Conservation (phyloP, 805 yeast genomes). For the Ogataea methanolica region DNA sequence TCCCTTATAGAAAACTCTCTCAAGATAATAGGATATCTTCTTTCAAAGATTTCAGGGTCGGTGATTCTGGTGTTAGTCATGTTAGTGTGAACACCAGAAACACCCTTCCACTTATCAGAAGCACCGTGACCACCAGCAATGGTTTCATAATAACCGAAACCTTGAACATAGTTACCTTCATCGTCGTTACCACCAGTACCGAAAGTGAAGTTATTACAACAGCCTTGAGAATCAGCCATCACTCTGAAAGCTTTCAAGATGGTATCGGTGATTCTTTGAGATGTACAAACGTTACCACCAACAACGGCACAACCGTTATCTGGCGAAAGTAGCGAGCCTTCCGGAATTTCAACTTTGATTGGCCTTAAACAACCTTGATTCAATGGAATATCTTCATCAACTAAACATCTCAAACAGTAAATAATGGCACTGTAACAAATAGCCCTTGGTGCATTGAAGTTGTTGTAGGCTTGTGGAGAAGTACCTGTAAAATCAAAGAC, state of each 20-base stretch:
- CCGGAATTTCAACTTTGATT: constrained; percentile 60
- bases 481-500: constrained; percentile 83
- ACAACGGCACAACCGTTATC: constrained; percentile 87
- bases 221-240: constrained; percentile 95
- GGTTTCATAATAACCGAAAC: constrained; percentile 91
- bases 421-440: constrained; percentile 85
- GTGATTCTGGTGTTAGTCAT: constrained; percentile 94
- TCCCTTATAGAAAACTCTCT: constrained; percentile 65
- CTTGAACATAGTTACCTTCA: constrained; percentile 47
- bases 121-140: constrained; percentile 97
- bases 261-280: constrained; percentile 90
- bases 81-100: constrained; percentile 86
- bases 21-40: constrained; percentile 78
- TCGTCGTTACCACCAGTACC: constrained; percentile 67
- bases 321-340: constrained; percentile 65
- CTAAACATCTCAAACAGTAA: constrained; percentile 80
- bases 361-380: constrained; percentile 92
- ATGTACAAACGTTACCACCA: constrained; percentile 91
- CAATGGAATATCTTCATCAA: constrained; percentile 83
- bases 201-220: constrained; percentile 90
- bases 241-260: constrained; percentile 81
- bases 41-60: constrained; percentile 84
- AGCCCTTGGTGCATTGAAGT: constrained; percentile 89
- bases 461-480: constrained; percentile 82
- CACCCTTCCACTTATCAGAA: constrained; percentile 76